phyloP scores from a whole-genome alignment of 495 filamentous ascomycete genomes.

The Hypoxylon perforatum region DNA sequence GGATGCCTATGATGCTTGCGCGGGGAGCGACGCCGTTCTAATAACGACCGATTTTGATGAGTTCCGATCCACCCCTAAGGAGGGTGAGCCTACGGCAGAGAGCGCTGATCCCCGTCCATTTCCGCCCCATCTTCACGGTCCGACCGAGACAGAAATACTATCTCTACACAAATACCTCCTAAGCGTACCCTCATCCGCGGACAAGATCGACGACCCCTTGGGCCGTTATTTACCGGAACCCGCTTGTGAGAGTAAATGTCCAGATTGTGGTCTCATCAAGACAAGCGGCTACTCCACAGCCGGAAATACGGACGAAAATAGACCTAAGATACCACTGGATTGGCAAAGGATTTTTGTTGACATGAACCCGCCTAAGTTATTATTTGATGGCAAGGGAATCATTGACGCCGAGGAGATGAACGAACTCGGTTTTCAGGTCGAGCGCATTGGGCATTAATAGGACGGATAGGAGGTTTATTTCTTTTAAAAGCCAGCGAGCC shows the following conservation, averaged over 20 bases:
- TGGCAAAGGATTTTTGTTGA: slow-evolving; percentile 50
- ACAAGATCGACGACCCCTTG: slow-evolving; percentile 37
- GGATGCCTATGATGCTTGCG: slow-evolving; percentile 66
- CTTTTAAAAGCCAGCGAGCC: not conserved
- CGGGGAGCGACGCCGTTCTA: slow-evolving; percentile 63
- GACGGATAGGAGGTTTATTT: slow-evolving; percentile 8
- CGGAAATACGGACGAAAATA: slow-evolving; percentile 25
- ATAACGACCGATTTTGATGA: slow-evolving; percentile 75
- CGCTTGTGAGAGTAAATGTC: slow-evolving; percentile 46
- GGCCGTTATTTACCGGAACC: slow-evolving; percentile 48
- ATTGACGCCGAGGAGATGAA: slow-evolving; percentile 67
- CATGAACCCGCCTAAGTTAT: slow-evolving; percentile 74
- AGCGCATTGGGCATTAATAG: slow-evolving; percentile 57
- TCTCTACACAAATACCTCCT: slow-evolving; percentile 46
- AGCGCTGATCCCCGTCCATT: slow-evolving; percentile 42
- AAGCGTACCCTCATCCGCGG: not conserved
- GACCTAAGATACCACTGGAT: slow-evolving; percentile 30
- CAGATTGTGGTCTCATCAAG: slow-evolving; percentile 49
- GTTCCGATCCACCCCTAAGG: slow-evolving; percentile 55
- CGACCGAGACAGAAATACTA: slow-evolving; percentile 51
- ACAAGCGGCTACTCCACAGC: slow-evolving; percentile 36
- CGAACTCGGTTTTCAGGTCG: slow-evolving; percentile 66
- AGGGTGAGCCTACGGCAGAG: slow-evolving; percentile 19
- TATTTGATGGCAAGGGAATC: slow-evolving; percentile 77
- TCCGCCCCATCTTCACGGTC: slow-evolving; percentile 14